phyloP scores from a whole-genome alignment of 2,329 filamentous ascomycete genomes.

The Claviceps citrina region DNA sequence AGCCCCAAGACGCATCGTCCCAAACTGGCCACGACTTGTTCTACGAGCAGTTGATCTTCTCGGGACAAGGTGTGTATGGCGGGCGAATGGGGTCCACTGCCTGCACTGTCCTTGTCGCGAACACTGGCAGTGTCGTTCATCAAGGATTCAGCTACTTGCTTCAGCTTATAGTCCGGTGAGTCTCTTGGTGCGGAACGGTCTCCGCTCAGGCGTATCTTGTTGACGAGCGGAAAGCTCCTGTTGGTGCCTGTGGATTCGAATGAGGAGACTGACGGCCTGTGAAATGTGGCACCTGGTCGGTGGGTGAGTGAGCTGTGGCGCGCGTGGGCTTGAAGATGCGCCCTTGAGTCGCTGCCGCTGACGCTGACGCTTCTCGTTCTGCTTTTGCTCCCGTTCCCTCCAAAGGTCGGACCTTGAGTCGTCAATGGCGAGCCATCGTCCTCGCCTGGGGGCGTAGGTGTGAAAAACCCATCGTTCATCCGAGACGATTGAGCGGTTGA shows the following conservation, averaged over 20 bases:
- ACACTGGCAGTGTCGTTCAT: conserved; percentile 31
- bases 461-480: conserved; percentile 10
- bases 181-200: conserved; percentile 32
- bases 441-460: conserved; percentile 10
- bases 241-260: conserved; percentile 43
- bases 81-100: conserved; percentile 18
- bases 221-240: conserved; percentile 47
- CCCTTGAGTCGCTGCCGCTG: conserved; percentile 13
- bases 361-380: conserved; percentile 1
- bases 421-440: conserved; percentile 5
- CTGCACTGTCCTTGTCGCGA: conserved; percentile 19
- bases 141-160: conserved; percentile 32
- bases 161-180: conserved; percentile 34
- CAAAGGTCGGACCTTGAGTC: conserved; percentile 13
- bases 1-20: conserved; percentile 45
- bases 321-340: conserved; percentile 7
- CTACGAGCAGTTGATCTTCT: conserved; percentile 45
- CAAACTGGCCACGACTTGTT: conserved; percentile 42
- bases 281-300: conserved; percentile 26
- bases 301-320: conserved; percentile 23
- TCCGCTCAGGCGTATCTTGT: conserved; percentile 30
- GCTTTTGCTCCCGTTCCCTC: conserved; percentile 10
- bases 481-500: conserved; percentile 12
- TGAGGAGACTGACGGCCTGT: conserved; percentile 42
- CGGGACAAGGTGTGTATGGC: conserved; percentile 32